These are phyloP conservation scores for Dictyostelium citrinum DNA, from an alignment of 78 protist species.

Conservation along the genomic window DNA sequence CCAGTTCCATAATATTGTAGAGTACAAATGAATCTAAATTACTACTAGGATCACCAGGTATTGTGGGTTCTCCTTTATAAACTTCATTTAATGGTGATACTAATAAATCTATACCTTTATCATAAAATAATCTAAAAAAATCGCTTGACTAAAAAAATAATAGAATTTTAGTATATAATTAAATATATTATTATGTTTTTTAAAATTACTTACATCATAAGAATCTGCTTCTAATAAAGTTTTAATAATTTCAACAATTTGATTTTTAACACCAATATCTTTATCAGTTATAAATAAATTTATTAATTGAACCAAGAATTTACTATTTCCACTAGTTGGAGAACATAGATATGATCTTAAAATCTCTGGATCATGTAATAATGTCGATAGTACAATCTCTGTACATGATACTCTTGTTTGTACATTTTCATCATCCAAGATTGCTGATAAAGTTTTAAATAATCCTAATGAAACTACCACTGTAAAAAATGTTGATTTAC, in stretches of 20 bases:
- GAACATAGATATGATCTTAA: constrained; percentile 27
- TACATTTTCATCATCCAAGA: constrained; percentile 33
- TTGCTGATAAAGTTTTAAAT: constrained; percentile 41
- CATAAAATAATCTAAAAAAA: constrained; percentile 84
- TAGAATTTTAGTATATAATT: not conserved
- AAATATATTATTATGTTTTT: not conserved
- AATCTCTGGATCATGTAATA: constrained; percentile 43
- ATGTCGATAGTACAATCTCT: constrained; percentile 41
- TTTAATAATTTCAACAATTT: constrained; percentile 73
- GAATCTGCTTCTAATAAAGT: constrained; percentile 47
- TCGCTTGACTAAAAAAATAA: constrained; percentile 41
- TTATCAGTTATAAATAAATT: constrained; percentile 48
- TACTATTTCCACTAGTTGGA: not conserved
- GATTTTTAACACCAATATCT: constrained; percentile 75
- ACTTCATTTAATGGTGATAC: constrained; percentile 58
- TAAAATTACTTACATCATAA: not conserved
- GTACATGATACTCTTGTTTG: constrained; percentile 56
- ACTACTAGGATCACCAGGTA: constrained; percentile 75
- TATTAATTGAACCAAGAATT: constrained; percentile 37
- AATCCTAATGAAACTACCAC: constrained; percentile 4
- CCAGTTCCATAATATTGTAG: constrained; percentile 65
- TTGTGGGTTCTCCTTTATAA: constrained; percentile 1
- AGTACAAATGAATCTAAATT: constrained; percentile 56
- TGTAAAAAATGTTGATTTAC: constrained; percentile 47
- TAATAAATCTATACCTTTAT: constrained; percentile 40